Base-by-base conservation (phyloP, 2,329 filamentous ascomycete genomes). In the Didymella lethalis region DNA sequence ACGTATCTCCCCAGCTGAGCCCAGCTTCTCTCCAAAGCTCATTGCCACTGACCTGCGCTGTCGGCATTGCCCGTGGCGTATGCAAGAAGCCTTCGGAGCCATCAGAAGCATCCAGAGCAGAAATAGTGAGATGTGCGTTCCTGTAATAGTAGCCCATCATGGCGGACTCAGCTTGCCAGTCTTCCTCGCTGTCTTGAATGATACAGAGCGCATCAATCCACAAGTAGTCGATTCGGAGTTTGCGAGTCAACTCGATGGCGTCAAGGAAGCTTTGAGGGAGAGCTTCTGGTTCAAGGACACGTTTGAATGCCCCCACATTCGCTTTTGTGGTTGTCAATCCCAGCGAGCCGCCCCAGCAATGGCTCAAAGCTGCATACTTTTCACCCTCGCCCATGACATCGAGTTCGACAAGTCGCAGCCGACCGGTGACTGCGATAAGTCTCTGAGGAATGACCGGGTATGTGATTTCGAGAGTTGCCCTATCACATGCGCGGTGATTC, bases 101-200 rank as follows among this genome's bases (percentile, higher is more conserved):
- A 18, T 41, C 18, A 25, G 34, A 25, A 10, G 38, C 38, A 41
- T 41, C 38, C 3, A 41, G 20, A 18, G 38, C 38, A 4, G 38
- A 41, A 2, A 23, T 41, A 8, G 38, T 41, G n/a, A 41, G 12
- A 23, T 41, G 38, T 20, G 38, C 20, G 20, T 41, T 41, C 4
- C 38, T 41, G 38, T 41, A 23, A 18, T 41, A 41, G 20, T 41
- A 41, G 38, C 20, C 38, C 38, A 41, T 41, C 38, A 41, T 41
- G 10, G 38, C 20, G 7, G 18, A 41, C 20, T 41, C 18, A 12
- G 38, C 38, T 25, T 41, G 38, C 38, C 20, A 41, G 20, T 41
- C 38, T 25, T 38, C 34, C 34, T 41, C 38, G 38, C 38, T 41
- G n/a, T 41, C 20, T 25, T 41, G 38, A 14, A 41, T 25, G 38